Percentiles rank a stretch among this genome's conserved stretches.
Evolutionary conservation across 2,329 filamentous ascomycete genomes (phyloP).

Genomic region (Fusarium sambucinum): DNA sequence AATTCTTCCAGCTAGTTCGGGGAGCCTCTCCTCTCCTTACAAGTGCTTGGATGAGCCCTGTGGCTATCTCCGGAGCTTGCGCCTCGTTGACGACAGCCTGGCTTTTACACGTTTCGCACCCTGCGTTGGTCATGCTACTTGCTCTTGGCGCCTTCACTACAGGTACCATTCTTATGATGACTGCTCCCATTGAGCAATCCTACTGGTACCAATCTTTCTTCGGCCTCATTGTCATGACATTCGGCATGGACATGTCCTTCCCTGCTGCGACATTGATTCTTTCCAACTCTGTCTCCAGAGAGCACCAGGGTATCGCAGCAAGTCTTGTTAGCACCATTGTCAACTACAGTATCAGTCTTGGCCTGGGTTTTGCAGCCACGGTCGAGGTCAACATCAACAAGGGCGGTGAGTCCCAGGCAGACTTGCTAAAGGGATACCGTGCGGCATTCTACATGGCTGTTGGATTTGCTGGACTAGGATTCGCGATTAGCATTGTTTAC

Average conservation of each 20-base stretch:
- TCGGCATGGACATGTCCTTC: constrained; percentile 74
- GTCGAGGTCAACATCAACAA: constrained; percentile 62
- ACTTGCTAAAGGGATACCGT: constrained; percentile 26
- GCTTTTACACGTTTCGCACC: constrained; percentile 53
- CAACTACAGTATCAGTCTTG: constrained; percentile 76
- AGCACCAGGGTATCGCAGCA: constrained; percentile 61
- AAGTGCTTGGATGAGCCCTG: constrained; percentile 60
- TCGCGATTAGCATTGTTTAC: constrained; percentile 27
- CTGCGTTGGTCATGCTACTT: constrained; percentile 57
- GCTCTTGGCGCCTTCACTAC: constrained; percentile 59
- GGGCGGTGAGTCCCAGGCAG: constrained; percentile 34
- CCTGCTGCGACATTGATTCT: constrained; percentile 72
- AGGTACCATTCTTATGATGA: constrained; percentile 59
- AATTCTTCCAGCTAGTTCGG: constrained; percentile 61
- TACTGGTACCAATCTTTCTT: constrained; percentile 76
- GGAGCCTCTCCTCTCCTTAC: constrained; percentile 58
- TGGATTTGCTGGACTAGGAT: constrained; percentile 27
- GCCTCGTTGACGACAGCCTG: constrained; percentile 61
- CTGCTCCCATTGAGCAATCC: constrained; percentile 64
- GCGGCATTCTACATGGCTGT: constrained; percentile 34
- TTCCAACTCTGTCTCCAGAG: constrained; percentile 62
- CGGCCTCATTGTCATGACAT: constrained; percentile 68
- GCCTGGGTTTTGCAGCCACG: constrained; percentile 74
- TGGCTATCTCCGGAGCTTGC: constrained; percentile 57
- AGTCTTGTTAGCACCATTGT: constrained; percentile 73